Percentiles rank a stretch among this genome's conserved stretches.
phyloP scores from a whole-genome alignment of 2,329 filamentous ascomycete genomes.

The Cryoendolithus antarcticus region DNA sequence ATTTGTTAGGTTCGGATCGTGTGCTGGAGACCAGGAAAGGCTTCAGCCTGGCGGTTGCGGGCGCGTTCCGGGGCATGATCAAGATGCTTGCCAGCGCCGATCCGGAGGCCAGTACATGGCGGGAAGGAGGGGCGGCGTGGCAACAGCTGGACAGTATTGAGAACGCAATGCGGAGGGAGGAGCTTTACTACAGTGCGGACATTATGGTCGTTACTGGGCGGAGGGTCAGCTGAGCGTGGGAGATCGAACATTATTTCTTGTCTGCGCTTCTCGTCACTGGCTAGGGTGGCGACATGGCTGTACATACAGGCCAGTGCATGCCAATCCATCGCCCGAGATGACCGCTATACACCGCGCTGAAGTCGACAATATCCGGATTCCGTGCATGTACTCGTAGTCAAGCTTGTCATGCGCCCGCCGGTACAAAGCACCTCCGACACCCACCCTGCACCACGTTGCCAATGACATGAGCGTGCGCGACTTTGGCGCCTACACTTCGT shows the following conservation, averaged over 20 bases:
- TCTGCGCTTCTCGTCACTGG: no score
- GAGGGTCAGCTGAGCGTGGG: neutral
- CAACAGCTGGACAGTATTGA: constrained; percentile 1
- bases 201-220: constrained; percentile 7
- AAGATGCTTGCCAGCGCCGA: neutral
- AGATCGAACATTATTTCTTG: no score
- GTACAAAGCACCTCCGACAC: constrained; percentile 14
- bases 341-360: no score
- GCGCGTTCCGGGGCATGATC: constrained; percentile 1
- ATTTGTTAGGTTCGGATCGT: constrained; percentile 11
- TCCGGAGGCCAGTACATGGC: neutral
- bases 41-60: neutral
- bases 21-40: constrained; percentile 5
- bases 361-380: no score
- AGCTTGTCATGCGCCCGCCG: constrained; percentile 5
- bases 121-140: neutral
- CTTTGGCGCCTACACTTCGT: constrained; percentile 69
- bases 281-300: no score
- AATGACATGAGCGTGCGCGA: constrained; percentile 70
- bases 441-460: constrained; percentile 48
- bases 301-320: no score
- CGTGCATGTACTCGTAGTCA: no score
- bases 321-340: no score
- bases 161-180: constrained; percentile 4
- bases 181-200: constrained; percentile 7